phyloP scores from a whole-genome alignment of 345 rosid genomes.

The Reutealis trisperma region DNA sequence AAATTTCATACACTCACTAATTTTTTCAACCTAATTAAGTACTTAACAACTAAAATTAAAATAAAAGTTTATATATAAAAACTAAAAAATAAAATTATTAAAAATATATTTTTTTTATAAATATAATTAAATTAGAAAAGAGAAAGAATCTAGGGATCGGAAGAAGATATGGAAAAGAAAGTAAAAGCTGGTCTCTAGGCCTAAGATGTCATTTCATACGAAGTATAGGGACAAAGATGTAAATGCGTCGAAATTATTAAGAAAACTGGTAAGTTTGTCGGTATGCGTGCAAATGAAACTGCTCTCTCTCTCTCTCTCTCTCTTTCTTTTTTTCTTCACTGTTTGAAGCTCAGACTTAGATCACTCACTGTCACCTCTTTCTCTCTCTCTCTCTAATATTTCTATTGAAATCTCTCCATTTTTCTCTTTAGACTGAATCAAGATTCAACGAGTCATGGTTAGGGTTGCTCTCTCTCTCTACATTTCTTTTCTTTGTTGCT shows the following conservation, averaged over 20 bases:
- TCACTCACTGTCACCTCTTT: constrained; percentile 36
- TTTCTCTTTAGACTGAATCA: constrained; percentile 9
- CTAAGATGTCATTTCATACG: constrained; percentile 44
- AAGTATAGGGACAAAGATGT: constrained; percentile 51
- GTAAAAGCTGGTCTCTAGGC: neutral
- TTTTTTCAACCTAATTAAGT: too few relatives aligned
- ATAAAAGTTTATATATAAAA: too few relatives aligned
- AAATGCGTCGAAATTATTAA: constrained; percentile 38
- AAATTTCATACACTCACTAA: too few relatives aligned
- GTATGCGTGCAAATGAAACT: constrained; percentile 69
- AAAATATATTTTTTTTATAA: too few relatives aligned
- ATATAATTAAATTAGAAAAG: neutral
- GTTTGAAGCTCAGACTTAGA: constrained; percentile 45
- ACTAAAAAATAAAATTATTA: too few relatives aligned
- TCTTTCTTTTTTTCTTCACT: constrained; percentile 27
- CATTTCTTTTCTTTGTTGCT: constrained; percentile 19
- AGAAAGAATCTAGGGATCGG: neutral
- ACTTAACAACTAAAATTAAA: too few relatives aligned
- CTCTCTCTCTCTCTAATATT: constrained; percentile 20
- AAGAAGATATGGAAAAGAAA: neutral
- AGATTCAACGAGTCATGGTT: constrained; percentile 25
- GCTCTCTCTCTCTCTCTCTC: constrained; percentile 16
- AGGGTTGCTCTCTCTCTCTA: constrained; percentile 32
- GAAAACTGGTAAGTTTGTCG: constrained; percentile 53
- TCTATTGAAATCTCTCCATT: constrained; percentile 7